These are phyloP conservation scores for Phytophthora uliginosa DNA, from an alignment of 352 stramenopile species.

Conservation along the genomic window DNA sequence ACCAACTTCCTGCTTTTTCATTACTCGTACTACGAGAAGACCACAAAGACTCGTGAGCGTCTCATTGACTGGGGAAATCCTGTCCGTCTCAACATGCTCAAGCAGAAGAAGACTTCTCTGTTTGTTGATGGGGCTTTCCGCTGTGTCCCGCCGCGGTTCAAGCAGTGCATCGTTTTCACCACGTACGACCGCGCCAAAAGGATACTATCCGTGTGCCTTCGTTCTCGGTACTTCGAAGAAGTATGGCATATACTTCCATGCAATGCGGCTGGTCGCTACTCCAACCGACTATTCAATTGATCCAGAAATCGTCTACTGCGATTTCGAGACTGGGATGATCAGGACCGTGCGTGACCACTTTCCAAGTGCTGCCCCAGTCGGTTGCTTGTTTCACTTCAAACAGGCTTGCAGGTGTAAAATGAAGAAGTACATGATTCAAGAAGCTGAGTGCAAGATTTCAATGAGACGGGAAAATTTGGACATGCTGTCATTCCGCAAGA, in stretches of 20 bases:
- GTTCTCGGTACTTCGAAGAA: constrained; percentile 16
- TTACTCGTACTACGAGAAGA: background rate
- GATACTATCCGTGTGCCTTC: constrained; percentile 18
- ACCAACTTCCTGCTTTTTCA: background rate
- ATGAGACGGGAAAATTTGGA: constrained; percentile 20
- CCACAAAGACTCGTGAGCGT: background rate
- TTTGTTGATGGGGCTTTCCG: constrained; percentile 42
- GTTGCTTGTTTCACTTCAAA: constrained; percentile 36
- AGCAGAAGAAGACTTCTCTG: constrained; percentile 15
- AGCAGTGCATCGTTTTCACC: constrained; percentile 25
- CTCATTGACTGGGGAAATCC: background rate
- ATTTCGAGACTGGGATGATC: constrained; percentile 32
- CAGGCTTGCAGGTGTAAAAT: constrained; percentile 13
- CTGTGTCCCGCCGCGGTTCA: constrained; percentile 19
- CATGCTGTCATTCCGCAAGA: constrained; percentile 8
- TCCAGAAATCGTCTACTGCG: constrained; percentile 19
- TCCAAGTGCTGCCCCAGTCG: background rate
- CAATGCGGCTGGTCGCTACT: constrained; percentile 17
- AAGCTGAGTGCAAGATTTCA: constrained; percentile 4
- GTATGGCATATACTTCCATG: constrained; percentile 23
- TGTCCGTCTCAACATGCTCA: background rate
- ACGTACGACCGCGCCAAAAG: constrained; percentile 10
- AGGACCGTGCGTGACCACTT: constrained; percentile 19
- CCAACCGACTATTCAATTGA: constrained; percentile 10
- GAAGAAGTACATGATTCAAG: constrained; percentile 11